Evolutionary conservation across 73 alveolate genomes (phyloP).

Genomic region (Paramecium primaurelia): DNA sequence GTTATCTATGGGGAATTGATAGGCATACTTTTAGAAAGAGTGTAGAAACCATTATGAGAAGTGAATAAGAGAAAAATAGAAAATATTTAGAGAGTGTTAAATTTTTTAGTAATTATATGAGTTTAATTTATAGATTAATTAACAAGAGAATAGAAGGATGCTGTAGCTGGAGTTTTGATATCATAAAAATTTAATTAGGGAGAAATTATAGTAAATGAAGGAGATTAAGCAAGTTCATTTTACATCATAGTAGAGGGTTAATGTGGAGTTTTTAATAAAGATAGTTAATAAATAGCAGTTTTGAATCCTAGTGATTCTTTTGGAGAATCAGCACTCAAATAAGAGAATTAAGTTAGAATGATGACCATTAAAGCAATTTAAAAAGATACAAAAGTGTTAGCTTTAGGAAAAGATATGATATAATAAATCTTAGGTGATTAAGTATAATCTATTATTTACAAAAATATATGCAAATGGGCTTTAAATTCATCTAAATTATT

Average conservation of each 20-base stretch:
- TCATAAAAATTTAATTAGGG: not conserved
- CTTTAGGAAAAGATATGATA: slow-evolving; percentile 63
- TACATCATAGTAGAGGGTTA: slow-evolving; percentile 31
- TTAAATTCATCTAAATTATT: slow-evolving; percentile 52
- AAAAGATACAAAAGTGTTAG: slow-evolving; percentile 59
- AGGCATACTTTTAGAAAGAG: slow-evolving; percentile 63
- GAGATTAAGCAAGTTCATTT: slow-evolving; percentile 48
- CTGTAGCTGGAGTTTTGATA: slow-evolving; percentile 18
- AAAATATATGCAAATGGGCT: slow-evolving; percentile 69
- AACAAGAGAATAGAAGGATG: slow-evolving; percentile 43
- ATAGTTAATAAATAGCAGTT: slow-evolving; percentile 1
- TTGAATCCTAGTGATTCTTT: slow-evolving; percentile 33
- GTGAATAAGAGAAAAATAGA: slow-evolving; percentile 53
- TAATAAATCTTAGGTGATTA: slow-evolving; percentile 60
- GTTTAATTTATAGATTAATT: not conserved
- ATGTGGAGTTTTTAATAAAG: slow-evolving; percentile 36
- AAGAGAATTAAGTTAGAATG: slow-evolving; percentile 44
- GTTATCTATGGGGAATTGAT: slow-evolving; percentile 65
- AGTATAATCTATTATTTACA: slow-evolving; percentile 58
- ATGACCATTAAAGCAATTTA: slow-evolving; percentile 56
- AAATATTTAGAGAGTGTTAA: slow-evolving; percentile 58
- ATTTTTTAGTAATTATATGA: slow-evolving; percentile 40
- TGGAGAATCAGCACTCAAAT: slow-evolving; percentile 32
- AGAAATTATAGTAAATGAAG: slow-evolving; percentile 32
- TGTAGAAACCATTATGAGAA: slow-evolving; percentile 52